These are phyloP conservation scores for Teratosphaeriaceae sp. DNA, from an alignment of 2,329 filamentous ascomycete species.

Conservation along the genomic window DNA sequence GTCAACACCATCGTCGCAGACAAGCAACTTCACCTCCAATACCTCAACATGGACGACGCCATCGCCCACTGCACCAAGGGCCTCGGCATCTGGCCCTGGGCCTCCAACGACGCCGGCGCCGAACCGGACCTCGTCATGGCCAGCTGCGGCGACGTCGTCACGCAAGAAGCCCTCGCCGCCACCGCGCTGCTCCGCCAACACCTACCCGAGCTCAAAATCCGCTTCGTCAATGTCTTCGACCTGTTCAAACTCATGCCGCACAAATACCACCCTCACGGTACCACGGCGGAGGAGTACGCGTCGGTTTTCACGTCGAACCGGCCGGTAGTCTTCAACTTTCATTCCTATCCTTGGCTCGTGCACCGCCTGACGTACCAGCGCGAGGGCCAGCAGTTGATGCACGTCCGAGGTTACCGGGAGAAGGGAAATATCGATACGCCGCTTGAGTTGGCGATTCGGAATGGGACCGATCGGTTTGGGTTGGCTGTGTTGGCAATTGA, in stretches of 20 bases:
- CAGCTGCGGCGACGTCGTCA: constrained; percentile 67
- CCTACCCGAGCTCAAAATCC: constrained; percentile 66
- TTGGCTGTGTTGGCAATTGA: constrained; percentile 73
- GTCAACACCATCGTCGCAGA: constrained; percentile 76
- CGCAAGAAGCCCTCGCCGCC: constrained; percentile 67
- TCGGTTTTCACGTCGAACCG: constrained; percentile 65
- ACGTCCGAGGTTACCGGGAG: constrained; percentile 73
- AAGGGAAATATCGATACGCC: constrained; percentile 82
- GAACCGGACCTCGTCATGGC: constrained; percentile 74
- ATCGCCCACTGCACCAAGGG: constrained; percentile 73
- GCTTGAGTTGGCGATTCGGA: constrained; percentile 69
- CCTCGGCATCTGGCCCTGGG: constrained; percentile 70
- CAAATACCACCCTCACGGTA: constrained; percentile 65
- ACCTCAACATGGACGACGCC: constrained; percentile 65
- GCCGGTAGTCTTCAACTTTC: constrained; percentile 78
- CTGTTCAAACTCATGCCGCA: constrained; percentile 71
- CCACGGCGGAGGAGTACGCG: constrained; percentile 59
- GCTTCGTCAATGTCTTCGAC: constrained; percentile 74
- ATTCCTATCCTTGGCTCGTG: constrained; percentile 74
- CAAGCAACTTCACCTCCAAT: constrained; percentile 74
- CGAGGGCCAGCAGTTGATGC: constrained; percentile 59
- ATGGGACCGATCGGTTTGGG: constrained; percentile 70
- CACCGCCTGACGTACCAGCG: constrained; percentile 72
- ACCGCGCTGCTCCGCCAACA: constrained; percentile 66
- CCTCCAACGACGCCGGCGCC: constrained; percentile 60